Percentiles rank a stretch among this genome's conserved stretches.
Evolutionary conservation across 139 green algal species (phyloP).

Genomic region (Trebouxia sp.): DNA sequence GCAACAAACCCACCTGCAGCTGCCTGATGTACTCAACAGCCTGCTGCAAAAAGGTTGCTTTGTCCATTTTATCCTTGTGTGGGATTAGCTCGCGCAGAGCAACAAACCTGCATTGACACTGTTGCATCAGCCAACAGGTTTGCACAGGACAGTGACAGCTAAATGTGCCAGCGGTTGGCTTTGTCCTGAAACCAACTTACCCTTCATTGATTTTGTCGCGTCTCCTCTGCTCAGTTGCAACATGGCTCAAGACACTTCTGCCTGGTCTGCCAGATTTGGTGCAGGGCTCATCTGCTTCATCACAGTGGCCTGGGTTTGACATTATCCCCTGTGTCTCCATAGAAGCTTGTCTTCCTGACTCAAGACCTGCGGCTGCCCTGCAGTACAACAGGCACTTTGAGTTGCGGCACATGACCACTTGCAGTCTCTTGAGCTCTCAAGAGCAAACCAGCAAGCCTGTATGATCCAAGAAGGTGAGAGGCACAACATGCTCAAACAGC

Average conservation of each 20-base stretch:
- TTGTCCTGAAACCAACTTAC: background rate
- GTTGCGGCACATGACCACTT: no score
- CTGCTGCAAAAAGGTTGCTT: slow-evolving; percentile 36
- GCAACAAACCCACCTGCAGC: slow-evolving; percentile 24
- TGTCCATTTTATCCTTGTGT: slow-evolving; percentile 39
- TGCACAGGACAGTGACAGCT: background rate
- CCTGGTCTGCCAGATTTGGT: background rate
- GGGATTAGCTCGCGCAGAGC: slow-evolving; percentile 37
- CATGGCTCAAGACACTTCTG: slow-evolving; percentile 30
- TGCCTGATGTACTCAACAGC: slow-evolving; percentile 36
- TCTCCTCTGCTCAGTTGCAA: slow-evolving; percentile 34
- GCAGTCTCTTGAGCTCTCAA: no score
- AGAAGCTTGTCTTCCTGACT: background rate
- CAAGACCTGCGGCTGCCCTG: background rate
- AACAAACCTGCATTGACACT: slow-evolving; percentile 22
- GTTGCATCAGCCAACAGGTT: background rate
- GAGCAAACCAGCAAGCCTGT: no score
- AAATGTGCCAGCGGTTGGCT: background rate
- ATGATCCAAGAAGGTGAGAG: no score
- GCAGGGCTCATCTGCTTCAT: background rate
- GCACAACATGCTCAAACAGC: no score
- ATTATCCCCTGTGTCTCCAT: background rate
- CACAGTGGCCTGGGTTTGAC: background rate
- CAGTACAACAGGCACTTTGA: no score
- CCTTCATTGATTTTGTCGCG: slow-evolving; percentile 42